Evolutionary conservation across 495 filamentous ascomycete genomes (phyloP).

Genomic region (Trichoderma orchidacearum): DNA sequence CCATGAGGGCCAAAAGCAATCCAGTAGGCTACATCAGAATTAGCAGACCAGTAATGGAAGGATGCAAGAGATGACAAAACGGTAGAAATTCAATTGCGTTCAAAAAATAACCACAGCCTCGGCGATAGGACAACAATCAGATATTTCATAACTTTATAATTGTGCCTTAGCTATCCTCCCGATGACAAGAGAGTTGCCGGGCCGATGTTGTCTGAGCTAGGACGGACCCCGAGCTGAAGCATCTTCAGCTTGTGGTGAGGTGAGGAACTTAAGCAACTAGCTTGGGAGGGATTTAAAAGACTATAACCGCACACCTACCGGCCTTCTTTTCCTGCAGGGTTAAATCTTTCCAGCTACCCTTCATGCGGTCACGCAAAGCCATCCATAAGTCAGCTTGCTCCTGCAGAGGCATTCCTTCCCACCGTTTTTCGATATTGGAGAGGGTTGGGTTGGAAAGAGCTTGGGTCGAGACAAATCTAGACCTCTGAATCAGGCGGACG

Average conservation of each 20-base stretch:
- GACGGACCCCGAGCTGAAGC: not conserved
- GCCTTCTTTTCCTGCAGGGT: slow-evolving; percentile 97
- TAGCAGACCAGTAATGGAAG: slow-evolving; percentile 10
- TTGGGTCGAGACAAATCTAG: slow-evolving; percentile 55
- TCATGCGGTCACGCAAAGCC: slow-evolving; percentile 94
- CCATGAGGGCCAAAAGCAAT: slow-evolving; percentile 96
- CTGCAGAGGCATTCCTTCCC: slow-evolving; percentile 91
- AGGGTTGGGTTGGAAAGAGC: slow-evolving; percentile 96
- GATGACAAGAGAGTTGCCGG: too few species aligned
- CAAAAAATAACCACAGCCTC: not conserved
- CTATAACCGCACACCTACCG: slow-evolving; percentile 47
- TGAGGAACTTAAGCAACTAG: not conserved
- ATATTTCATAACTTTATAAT: too few species aligned
- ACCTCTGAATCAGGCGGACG: not conserved
- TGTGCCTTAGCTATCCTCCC: too few species aligned
- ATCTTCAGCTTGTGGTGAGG: not conserved
- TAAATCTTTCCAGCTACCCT: slow-evolving; percentile 88
- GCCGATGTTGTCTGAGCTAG: not conserved
- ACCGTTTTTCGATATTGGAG: slow-evolving; percentile 97
- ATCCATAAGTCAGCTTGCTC: slow-evolving; percentile 99
- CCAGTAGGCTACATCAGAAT: slow-evolving; percentile 66
- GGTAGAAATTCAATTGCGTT: too few species aligned
- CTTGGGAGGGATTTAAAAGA: not conserved
- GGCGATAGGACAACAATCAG: not conserved
- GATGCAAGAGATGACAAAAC: not conserved